A percentile compares a stretch with the other conserved stretches of the same genome.
These are phyloP conservation scores for Cercospora janseana DNA, from an alignment of 2,329 filamentous ascomycete genomes.

Conservation along the genomic window DNA sequence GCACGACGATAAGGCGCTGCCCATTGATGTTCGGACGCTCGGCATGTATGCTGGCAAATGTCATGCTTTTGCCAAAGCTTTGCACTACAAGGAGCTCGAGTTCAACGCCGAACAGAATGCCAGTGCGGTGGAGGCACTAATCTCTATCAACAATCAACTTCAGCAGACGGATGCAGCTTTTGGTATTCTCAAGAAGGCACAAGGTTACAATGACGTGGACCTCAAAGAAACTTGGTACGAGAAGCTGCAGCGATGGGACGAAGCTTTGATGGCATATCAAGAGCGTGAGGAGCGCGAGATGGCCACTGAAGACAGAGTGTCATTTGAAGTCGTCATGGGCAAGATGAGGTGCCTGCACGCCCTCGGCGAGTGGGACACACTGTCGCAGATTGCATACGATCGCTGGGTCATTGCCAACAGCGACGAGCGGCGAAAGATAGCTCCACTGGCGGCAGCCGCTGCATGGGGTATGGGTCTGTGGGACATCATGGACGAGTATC, in stretches of 20 bases:
- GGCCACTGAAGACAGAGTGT: conserved; percentile 47
- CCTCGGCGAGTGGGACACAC: conserved; percentile 92
- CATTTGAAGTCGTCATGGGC: conserved; percentile 96
- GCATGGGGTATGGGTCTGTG: conserved; percentile 96
- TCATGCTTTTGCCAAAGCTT: conserved; percentile 94
- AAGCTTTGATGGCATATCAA: conserved; percentile 88
- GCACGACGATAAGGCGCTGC: conserved; percentile 95
- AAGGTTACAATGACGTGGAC: conserved; percentile 93
- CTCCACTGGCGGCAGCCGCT: conserved; percentile 87
- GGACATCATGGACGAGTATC: conserved; percentile 97
- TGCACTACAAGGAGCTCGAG: conserved; percentile 98
- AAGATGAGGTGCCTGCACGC: conserved; percentile 99
- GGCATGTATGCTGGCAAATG: conserved; percentile 95
- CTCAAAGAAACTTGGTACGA: conserved; percentile 99
- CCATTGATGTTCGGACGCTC: conserved; percentile 92
- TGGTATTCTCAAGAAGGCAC: conserved; percentile 92
- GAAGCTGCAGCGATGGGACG: conserved; percentile 96
- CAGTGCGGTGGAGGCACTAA: conserved; percentile 91
- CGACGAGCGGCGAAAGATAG: conserved; percentile 86
- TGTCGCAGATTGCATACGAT: conserved; percentile 83
- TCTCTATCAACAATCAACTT: conserved; percentile 98
- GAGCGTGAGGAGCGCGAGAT: conserved; percentile 71
- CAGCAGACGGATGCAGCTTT: conserved; percentile 99
- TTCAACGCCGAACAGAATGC: conserved; percentile 97
- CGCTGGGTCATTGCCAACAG: conserved; percentile 88